Percentiles rank a stretch among this genome's conserved stretches.
phyloP scores from a whole-genome alignment of 768 basidiomycete species.

The Suillus americanus region DNA sequence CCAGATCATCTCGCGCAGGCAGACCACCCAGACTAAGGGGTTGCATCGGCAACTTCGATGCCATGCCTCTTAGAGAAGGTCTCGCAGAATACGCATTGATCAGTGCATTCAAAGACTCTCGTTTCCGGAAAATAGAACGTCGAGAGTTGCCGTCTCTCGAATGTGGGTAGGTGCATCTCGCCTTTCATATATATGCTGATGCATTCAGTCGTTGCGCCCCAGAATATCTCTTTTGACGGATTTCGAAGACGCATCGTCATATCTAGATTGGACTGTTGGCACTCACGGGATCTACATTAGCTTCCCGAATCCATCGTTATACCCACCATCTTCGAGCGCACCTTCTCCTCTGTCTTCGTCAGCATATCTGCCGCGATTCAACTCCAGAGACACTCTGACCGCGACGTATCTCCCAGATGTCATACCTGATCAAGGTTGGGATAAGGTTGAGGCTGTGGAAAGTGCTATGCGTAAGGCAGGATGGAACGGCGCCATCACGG shows the following conservation, averaged over 20 bases:
- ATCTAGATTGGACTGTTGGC: conserved; percentile 93
- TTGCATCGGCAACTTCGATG: conserved; percentile 93
- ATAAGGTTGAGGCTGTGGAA: conserved; percentile 84
- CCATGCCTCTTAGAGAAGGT: conserved; percentile 70
- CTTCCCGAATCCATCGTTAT: conserved; percentile 77
- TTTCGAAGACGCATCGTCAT: conserved; percentile 81
- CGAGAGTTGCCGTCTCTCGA: conserved; percentile 78
- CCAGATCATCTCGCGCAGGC: conserved; percentile 57
- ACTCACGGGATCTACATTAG: conserved; percentile 89
- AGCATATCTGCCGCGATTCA: conserved; percentile 52
- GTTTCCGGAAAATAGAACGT: conserved; percentile 79
- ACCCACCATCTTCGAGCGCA: conserved; percentile 56
- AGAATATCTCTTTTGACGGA: conserved; percentile 93
- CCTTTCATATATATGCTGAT: conserved; percentile 3
- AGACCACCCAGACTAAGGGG: conserved; percentile 72
- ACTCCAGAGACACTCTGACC: conserved; percentile 61
- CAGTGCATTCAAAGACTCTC: conserved; percentile 85
- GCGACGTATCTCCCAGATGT: conserved; percentile 96
- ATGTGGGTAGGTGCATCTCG: conserved; percentile 67
- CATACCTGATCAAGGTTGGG: conserved; percentile 92
- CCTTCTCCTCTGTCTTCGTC: conserved; percentile 75
- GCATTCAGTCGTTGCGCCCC: neutral
- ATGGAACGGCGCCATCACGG: conserved; percentile 79
- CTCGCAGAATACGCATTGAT: conserved; percentile 88
- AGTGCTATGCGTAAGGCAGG: conserved; percentile 94